These are phyloP conservation scores for Rhizoctonia solani DNA, from an alignment of 1,284 basidiomycete genomes.

Conservation along the genomic window DNA sequence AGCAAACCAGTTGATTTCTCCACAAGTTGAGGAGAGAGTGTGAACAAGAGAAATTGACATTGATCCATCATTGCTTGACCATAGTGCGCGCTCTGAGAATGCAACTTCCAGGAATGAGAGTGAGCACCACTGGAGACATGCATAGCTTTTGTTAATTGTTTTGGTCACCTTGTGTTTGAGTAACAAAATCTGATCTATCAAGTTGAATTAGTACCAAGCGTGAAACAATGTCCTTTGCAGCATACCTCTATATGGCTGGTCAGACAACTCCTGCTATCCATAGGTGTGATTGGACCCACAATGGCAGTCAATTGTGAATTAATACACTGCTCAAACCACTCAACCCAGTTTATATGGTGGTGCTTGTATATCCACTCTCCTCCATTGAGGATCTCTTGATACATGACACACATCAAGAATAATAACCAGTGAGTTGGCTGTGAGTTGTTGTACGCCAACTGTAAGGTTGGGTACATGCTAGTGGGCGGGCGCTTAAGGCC, in stretches of 20 bases:
- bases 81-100: slow-evolving; percentile 1
- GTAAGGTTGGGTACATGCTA: no score
- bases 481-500: no score
- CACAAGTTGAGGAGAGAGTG: not conserved
- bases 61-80: not conserved
- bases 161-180: not conserved
- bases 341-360: not conserved
- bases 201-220: not conserved
- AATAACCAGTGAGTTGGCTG: not conserved
- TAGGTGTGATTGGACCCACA: not conserved
- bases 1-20: not conserved
- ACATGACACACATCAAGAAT: not conserved
- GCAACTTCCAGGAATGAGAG: slow-evolving; percentile 3
- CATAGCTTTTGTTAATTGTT: not conserved
- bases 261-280: not conserved
- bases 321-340: not conserved
- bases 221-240: not conserved
- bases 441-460: no score
- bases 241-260: not conserved
- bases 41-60: not conserved
- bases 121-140: not conserved
- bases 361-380: not conserved
- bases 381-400: not conserved
- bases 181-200: not conserved
- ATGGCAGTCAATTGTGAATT: not conserved